Base-by-base conservation (phyloP, 495 filamentous ascomycete genomes). In the Sabuloglossum arenarium region DNA sequence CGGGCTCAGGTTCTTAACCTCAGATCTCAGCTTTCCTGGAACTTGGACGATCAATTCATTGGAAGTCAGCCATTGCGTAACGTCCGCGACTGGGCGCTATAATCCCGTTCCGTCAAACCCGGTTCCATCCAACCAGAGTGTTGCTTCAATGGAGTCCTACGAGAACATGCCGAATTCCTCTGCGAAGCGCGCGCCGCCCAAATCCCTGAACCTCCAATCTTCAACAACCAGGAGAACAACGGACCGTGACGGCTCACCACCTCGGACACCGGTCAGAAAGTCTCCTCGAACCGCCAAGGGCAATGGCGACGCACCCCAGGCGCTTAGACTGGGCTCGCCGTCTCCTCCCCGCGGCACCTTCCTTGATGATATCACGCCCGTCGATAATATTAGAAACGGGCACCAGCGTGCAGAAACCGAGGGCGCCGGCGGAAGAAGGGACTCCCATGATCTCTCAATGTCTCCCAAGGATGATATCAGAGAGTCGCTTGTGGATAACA, bases 401-500 rank as follows among this genome's bases (percentile, higher is more conserved):
- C 37, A 43, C 16, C 39, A 43, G 47, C 47, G 28, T 51, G 47
- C 47, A 51, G 47, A 19, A 51, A 19, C 27, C 47, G 47, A 51
- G 28, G 19, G 16, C 21, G 47, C 23, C 23, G 28, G 37, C 37
- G 53, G 16, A 24, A 24, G 31, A 31, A 54, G 82, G 51, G 87
- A 94, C 65, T 90, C 88, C 27, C 88, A 95, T 70, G 88, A 94
- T 67, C 72, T 95, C 52, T 88, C 86, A 31, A 71, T 94, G 53
- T 79, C 82, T 8, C 73, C 82, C 51, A 73, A 81, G 56, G 81
- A 88, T 64, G 79, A 82, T 59, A 81, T 81, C 28, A 79, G 88
- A 52, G 85, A 88, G 61, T 94, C 88, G 24, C 79, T 96, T 49
- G 84, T 96, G 45, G 85, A 89, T 66, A 89, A 94, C 63, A 87